A percentile compares a stretch with the other conserved stretches of the same genome.
Evolutionary conservation across 257 asterid species (phyloP).

Genomic region (Capsicum baccatum): DNA sequence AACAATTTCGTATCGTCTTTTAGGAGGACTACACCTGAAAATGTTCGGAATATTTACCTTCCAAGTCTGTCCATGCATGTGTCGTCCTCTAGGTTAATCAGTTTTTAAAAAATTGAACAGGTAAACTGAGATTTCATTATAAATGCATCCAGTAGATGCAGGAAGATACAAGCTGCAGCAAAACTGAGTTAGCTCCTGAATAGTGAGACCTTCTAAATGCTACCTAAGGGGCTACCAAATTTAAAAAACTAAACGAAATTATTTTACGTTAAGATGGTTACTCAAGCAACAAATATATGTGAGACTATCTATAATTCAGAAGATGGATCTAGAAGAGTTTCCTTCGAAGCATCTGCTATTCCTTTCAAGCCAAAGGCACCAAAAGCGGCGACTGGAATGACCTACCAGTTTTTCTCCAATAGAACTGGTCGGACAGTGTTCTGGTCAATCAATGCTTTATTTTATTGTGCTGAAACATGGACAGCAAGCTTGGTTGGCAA

Average conservation of each 20-base stretch:
- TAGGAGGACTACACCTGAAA: constrained; percentile 8
- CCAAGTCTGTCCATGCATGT: background rate
- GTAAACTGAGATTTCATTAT: constrained; percentile 4
- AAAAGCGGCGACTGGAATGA: background rate
- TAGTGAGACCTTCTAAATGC: background rate
- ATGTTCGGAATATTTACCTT: background rate
- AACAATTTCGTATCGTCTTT: background rate
- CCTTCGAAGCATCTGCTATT: constrained; percentile 10
- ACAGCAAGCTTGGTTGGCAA: background rate
- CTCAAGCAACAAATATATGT: background rate
- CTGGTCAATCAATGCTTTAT: constrained; percentile 20
- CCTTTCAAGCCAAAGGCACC: background rate
- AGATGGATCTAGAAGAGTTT: background rate
- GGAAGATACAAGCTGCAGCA: background rate
- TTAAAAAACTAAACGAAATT: background rate
- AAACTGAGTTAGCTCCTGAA: background rate
- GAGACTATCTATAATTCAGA: constrained; percentile 13
- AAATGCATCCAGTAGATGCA: background rate
- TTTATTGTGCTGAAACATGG: background rate
- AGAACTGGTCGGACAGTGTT: background rate
- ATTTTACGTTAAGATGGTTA: background rate
- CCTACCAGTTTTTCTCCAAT: background rate
- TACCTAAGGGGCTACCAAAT: background rate
- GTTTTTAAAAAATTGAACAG: background rate
- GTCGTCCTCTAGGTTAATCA: constrained; percentile 3